A percentile compares a stretch with the other conserved stretches of the same genome.
These are phyloP conservation scores for Suhomyces panamericanus DNA, from an alignment of 1,139 yeast genomes.

Conservation along the genomic window DNA sequence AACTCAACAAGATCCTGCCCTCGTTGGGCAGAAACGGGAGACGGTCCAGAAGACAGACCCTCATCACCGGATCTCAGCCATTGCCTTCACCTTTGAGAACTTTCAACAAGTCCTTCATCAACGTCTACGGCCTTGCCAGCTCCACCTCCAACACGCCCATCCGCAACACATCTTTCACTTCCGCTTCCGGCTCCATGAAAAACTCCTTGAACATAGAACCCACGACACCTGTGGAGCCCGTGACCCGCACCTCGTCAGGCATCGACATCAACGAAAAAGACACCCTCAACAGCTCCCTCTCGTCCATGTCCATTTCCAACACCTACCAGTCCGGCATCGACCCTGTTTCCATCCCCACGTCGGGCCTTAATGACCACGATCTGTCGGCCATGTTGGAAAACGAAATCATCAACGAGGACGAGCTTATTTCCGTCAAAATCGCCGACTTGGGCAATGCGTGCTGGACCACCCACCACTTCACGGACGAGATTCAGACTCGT, in stretches of 20 bases:
- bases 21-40: conserved; percentile 50
- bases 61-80: conserved; percentile 86
- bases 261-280: conserved; percentile 15
- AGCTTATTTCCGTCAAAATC: conserved; percentile 48
- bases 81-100: conserved; percentile 67
- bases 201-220: conserved; percentile 6
- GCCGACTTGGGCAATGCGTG: conserved; percentile 55
- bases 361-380: conserved; percentile 13
- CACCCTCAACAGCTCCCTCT: conserved; percentile 40
- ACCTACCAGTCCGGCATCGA: conserved; percentile 22
- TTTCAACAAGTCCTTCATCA: conserved; percentile 30
- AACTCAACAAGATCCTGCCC: conserved; percentile 27
- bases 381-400: conserved; percentile 7
- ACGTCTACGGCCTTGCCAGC: conserved; percentile 38
- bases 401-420: conserved; percentile 44
- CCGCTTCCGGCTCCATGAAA: conserved; percentile 2
- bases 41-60: conserved; percentile 67
- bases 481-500: conserved; percentile 53
- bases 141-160: conserved; percentile 48
- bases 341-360: conserved; percentile 27
- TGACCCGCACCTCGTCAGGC: conserved; percentile 10
- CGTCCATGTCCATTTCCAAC: conserved; percentile 45
- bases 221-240: conserved; percentile 14
- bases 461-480: conserved; percentile 51
- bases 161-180: conserved; percentile 21